phyloP scores from a whole-genome alignment of 2,329 filamentous ascomycete species.

The Triangularia setosa region DNA sequence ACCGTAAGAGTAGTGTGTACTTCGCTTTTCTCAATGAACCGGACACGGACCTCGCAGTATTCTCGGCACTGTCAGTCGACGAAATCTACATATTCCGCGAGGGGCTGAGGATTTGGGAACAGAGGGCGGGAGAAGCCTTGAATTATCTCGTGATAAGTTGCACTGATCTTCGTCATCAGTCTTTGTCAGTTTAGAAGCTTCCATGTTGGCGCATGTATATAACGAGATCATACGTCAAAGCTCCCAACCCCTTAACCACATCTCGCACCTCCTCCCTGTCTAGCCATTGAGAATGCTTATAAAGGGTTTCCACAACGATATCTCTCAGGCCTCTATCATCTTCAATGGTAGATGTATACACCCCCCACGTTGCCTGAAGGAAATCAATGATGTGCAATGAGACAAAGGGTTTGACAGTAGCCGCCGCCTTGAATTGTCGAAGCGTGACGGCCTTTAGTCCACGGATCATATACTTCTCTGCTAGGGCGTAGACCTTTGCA shows the following conservation, averaged over 20 bases:
- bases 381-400: background rate
- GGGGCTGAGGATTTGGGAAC: too few species aligned
- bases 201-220: background rate
- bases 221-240: background rate
- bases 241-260: background rate
- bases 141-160: too few species aligned
- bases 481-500: constrained; percentile 9
- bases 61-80: too few species aligned
- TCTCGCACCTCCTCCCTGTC: background rate
- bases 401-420: too few species aligned
- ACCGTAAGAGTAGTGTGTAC: too few species aligned
- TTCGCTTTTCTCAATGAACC: too few species aligned
- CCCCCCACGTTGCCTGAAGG: background rate
- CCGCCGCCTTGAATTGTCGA: constrained; percentile 9
- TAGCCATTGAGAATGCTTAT: background rate
- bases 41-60: too few species aligned
- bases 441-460: constrained; percentile 10
- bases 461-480: constrained; percentile 10
- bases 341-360: background rate
- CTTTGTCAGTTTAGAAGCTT: background rate
- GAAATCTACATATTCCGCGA: too few species aligned
- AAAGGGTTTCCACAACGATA: background rate
- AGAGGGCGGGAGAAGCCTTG: too few species aligned
- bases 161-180: too few species aligned
- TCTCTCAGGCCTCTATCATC: background rate